Conservation (phyloP, 2,329 filamentous ascomycete species). For the Pestalotiopsis fici region DNA sequence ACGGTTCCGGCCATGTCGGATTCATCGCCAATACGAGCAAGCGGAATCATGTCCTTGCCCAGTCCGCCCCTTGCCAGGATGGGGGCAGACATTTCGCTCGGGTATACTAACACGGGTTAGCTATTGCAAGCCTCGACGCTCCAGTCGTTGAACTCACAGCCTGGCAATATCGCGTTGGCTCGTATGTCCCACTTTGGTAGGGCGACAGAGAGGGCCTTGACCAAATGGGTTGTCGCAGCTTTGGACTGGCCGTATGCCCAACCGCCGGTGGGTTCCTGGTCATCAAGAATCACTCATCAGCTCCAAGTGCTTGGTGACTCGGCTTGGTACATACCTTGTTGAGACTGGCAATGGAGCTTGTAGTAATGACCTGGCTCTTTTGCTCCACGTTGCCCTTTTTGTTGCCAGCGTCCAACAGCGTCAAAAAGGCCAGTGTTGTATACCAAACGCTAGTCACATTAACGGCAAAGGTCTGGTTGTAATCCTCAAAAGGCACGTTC, state of each 20-base stretch:
- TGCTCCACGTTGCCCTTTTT: slow-evolving; percentile 58
- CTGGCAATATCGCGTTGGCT: slow-evolving; percentile 49
- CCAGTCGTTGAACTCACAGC: slow-evolving; percentile 38
- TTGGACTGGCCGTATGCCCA: slow-evolving; percentile 80
- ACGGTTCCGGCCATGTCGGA: slow-evolving; percentile 67
- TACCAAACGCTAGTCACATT: slow-evolving; percentile 76
- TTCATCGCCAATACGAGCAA: slow-evolving; percentile 60
- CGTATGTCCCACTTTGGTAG: slow-evolving; percentile 63
- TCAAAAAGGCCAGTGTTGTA: slow-evolving; percentile 71
- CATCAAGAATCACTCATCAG: not conserved
- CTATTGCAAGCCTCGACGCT: not conserved
- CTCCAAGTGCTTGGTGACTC: not conserved
- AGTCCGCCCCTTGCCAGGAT: slow-evolving; percentile 42
- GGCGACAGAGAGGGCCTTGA: slow-evolving; percentile 70
- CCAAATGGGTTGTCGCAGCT: slow-evolving; percentile 71
- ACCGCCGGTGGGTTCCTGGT: slow-evolving; percentile 56
- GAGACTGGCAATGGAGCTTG: slow-evolving; percentile 73
- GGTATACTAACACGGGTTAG: slow-evolving; percentile 47
- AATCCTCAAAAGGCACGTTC: slow-evolving; percentile 63
- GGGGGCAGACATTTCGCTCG: slow-evolving; percentile 59
- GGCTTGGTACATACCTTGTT: slow-evolving; percentile 57
- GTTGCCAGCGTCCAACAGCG: slow-evolving; percentile 67
- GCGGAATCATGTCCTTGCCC: slow-evolving; percentile 49
- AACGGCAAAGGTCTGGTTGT: slow-evolving; percentile 67
- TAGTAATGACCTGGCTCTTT: slow-evolving; percentile 65